Base-by-base conservation (phyloP, 805 yeast genomes). In the Kodamaea neixiangensis region DNA sequence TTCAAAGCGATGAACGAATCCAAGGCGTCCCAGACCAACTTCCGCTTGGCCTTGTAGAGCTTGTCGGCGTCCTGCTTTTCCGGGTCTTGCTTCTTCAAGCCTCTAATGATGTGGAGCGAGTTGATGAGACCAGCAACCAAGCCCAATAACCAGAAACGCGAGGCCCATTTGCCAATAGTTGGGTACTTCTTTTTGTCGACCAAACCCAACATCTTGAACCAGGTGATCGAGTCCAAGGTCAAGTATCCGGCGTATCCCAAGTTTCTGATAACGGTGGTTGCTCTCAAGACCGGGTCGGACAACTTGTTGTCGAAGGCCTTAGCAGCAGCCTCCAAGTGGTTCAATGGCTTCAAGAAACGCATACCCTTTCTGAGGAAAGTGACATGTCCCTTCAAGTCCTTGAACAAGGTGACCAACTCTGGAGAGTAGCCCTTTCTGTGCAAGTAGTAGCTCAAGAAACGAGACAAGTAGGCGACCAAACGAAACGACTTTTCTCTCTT, bases 401-500 rank as follows among this genome's bases (percentile, higher is more conserved):
- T 79, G 65, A 83, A 77, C 52, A 79, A 65, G 44, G 68, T 67
- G 31, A 85, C 78, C 6, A 75, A 56, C 48, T 75, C 77, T 49
- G 65, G 65, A 22, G 81, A 60, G 62, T 72, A 80, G 17, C 89
- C 89, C 57, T 75, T 71, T 59, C 84, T 79, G 43, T 76, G 75
- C 46, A 81, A 75, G 63, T 83, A 82, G 66, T 74, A 86, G 14
- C 87, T 73, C 42, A 89, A 68, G 66, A 92, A 87, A 53, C 96
- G 77, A 10, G 89, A 80, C 57, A 88, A 76, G 72, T 92, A 92
- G 58, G 93, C 96, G 44, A 89, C 78, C 49, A 87, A 71, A 58
- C 97, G 84, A 62, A 88, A 76, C 11, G 85, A 67, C 73, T 91
- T 91, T 65, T 91, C 97, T 58, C 96, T 79, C 52, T 93, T 93